Evolutionary conservation across 2,329 filamentous ascomycete genomes (phyloP).

Genomic region (Pestalotiopsis sp.): DNA sequence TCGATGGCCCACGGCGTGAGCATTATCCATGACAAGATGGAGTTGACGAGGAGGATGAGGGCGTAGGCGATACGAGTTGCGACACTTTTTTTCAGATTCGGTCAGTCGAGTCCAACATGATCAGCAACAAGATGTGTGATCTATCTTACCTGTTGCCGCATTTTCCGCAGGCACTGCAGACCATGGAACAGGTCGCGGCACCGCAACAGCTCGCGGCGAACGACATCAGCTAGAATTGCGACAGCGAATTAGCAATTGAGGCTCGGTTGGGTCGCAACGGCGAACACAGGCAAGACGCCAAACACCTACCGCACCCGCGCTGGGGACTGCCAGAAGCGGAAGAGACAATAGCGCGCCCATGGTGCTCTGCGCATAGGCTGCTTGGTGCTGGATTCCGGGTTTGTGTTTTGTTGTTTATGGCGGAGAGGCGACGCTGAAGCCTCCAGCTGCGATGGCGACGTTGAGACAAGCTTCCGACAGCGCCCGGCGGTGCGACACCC

Average conservation of each 20-base stretch:
- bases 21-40: conserved; percentile 97
- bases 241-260: conserved; percentile 18
- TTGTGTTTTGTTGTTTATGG: background rate
- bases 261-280: background rate
- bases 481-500: background rate
- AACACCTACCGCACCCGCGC: conserved; percentile 77
- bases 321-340: conserved; percentile 85
- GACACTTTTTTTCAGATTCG: conserved; percentile 64
- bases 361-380: conserved; percentile 16
- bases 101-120: background rate
- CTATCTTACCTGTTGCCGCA: conserved; percentile 83
- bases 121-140: background rate
- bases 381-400: background rate
- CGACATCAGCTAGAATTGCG: conserved; percentile 64
- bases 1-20: conserved; percentile 98
- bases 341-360: conserved; percentile 95
- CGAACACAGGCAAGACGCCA: background rate
- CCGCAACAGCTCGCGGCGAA: conserved; percentile 91
- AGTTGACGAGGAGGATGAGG: conserved; percentile 92
- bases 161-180: conserved; percentile 94
- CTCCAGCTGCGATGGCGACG: background rate
- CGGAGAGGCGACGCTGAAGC: background rate
- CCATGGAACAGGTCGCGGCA: conserved; percentile 92
- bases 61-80: conserved; percentile 97
- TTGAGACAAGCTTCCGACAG: conserved; percentile 6